These are phyloP conservation scores for Phoma sp. DNA, from an alignment of 2,329 filamentous ascomycete genomes.

Conservation along the genomic window DNA sequence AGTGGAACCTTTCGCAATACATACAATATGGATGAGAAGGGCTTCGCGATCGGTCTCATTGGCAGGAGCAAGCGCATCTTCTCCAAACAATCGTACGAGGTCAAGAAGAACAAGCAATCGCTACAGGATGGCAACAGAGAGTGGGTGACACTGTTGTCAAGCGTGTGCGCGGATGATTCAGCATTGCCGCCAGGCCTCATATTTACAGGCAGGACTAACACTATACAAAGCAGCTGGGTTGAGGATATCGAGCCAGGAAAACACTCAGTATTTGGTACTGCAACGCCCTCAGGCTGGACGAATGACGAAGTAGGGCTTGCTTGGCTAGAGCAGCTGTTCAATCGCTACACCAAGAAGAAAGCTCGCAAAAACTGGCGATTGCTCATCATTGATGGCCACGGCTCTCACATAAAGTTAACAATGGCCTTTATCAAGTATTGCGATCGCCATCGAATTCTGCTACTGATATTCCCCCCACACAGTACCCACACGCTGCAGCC, in stretches of 20 bases:
- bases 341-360: not conserved
- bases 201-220: too few relatives aligned
- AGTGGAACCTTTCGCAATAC: too few relatives aligned
- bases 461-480: too few relatives aligned
- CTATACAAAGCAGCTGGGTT: not conserved
- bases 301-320: not conserved
- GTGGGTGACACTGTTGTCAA: too few relatives aligned
- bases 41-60: too few relatives aligned
- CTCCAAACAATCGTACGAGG: too few relatives aligned
- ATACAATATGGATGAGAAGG: too few relatives aligned
- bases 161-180: too few relatives aligned
- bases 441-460: not conserved
- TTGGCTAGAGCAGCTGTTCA: not conserved
- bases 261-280: not conserved
- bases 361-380: not conserved
- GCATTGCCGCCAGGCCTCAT: too few relatives aligned
- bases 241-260: not conserved
- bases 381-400: not conserved
- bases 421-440: not conserved
- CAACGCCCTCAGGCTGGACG: not conserved
- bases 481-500: not conserved
- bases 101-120: too few relatives aligned
- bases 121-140: too few relatives aligned
- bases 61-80: too few relatives aligned
- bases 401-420: not conserved